Percentiles rank a stretch among this genome's conserved stretches.
Evolutionary conservation across 148 eudicot genomes (phyloP).

Genomic region (Dianthus caryophyllus): DNA sequence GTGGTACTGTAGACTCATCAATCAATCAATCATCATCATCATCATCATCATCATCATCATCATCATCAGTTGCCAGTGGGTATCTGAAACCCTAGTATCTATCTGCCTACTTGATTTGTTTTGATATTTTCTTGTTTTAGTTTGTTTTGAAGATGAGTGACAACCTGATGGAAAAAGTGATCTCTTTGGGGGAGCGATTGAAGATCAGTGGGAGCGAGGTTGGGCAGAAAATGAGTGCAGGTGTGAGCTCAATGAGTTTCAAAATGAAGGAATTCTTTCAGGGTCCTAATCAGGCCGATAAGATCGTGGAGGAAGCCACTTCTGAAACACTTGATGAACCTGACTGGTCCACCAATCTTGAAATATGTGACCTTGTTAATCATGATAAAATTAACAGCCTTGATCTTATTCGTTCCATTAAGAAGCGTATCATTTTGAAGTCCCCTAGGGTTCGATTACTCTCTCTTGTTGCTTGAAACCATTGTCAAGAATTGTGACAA

Average conservation of each 20-base stretch:
- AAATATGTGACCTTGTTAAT: conserved; percentile 90
- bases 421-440: conserved; percentile 82
- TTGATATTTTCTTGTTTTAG: too few species aligned
- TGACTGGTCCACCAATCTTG: conserved; percentile 93
- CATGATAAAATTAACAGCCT: conserved; percentile 72
- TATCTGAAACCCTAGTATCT: too few species aligned
- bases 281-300: conserved; percentile 81
- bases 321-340: conserved; percentile 82
- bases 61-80: too few species aligned
- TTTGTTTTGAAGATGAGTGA: conserved; percentile 59
- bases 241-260: conserved; percentile 83
- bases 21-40: too few species aligned
- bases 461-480: conserved; percentile 84
- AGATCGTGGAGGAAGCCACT: conserved; percentile 90
- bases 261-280: conserved; percentile 92
- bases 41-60: too few species aligned
- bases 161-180: conserved; percentile 90
- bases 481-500: conserved; percentile 92
- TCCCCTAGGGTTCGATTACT: conserved; percentile 75
- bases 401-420: conserved; percentile 72
- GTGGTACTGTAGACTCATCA: too few species aligned
- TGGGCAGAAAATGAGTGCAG: conserved; percentile 69
- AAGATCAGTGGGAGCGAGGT: conserved; percentile 80
- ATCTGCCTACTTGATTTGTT: too few species aligned
- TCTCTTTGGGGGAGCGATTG: conserved; percentile 81